phyloP scores from a whole-genome alignment of 2,329 filamentous ascomycete genomes.

The Alternaria tenuissima region DNA sequence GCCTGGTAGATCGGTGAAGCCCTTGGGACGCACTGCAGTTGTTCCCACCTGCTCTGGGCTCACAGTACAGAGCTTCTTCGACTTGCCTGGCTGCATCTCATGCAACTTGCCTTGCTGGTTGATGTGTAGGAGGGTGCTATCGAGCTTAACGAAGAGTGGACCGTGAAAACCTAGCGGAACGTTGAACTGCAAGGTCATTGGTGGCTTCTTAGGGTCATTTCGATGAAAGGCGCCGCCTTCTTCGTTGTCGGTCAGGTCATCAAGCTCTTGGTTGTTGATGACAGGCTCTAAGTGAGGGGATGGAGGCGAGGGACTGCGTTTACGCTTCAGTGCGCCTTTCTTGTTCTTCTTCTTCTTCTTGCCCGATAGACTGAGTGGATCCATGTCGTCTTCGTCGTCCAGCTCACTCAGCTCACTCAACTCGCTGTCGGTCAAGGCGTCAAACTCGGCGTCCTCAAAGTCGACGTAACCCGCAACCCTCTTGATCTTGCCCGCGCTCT shows the following conservation, averaged over 20 bases:
- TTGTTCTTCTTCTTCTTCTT: conserved; percentile 32
- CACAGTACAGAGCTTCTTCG: conserved; percentile 14
- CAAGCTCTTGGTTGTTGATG: conserved; percentile 40
- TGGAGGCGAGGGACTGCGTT: conserved; percentile 46
- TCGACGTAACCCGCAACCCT: conserved; percentile 52
- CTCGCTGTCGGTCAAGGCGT: conserved; percentile 27
- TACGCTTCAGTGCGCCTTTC: conserved; percentile 47
- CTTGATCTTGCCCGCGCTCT: conserved; percentile 48
- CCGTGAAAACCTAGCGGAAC: conserved; percentile 56
- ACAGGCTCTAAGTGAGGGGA: conserved; percentile 48
- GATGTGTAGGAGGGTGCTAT: conserved; percentile 35
- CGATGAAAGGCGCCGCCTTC: conserved; percentile 23
- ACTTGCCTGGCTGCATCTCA: conserved; percentile 26
- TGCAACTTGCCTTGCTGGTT: conserved; percentile 19
- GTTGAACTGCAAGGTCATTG: conserved; percentile 56
- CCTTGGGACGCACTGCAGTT: conserved; percentile 4
- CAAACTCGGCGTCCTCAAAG: conserved; percentile 45
- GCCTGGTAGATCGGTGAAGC: conserved; percentile 43
- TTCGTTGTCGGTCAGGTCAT: conserved; percentile 42
- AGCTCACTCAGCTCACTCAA: conserved; percentile 6
- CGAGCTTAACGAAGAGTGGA: conserved; percentile 55
- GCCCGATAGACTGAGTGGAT: conserved; percentile 23
- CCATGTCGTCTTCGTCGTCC: conserved; percentile 39
- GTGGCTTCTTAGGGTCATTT: conserved; percentile 26
- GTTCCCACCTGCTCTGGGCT: background rate